Base-by-base conservation (phyloP, 2,329 filamentous ascomycete genomes). In the Chaetomiaceae sp. region DNA sequence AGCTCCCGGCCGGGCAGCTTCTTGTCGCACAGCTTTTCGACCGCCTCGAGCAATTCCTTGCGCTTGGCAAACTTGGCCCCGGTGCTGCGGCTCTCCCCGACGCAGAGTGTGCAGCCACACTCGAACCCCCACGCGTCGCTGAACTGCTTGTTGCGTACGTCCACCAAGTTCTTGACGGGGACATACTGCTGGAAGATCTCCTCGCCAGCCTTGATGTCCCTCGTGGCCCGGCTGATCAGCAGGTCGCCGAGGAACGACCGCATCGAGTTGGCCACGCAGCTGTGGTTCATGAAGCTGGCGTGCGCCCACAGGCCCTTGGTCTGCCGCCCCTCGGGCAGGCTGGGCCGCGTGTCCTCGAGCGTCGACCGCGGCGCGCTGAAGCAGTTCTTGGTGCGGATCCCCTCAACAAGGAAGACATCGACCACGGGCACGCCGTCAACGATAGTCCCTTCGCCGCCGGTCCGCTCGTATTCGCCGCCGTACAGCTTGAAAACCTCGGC, bases 331-430 rank as follows among this genome's bases (percentile, higher is more conserved):
- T 48, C 48, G 0, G 49, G 52, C 19, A 44, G 44, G 35, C 52
- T 53, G 5, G 64, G 56, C 23, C 57, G 56, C 2, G 65, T 67
- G 42, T 65, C 62, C 12, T 62, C 59, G 5, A 62, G 41, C 5
- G 65, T 67, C 2, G 66, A 61, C n/a, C 63, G 58, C 2, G 66
- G 66, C 17, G 61, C 57, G 48, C 63, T 66, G 62, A 69, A 68
- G 58, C 69, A 72, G 48, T 71, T 72, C 56, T 68, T 70, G 40
- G 65, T 62, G n/a, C 68, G 67, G 44, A 73, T 67, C 6, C 64
- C 64, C 58, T 72, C 70, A 48, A 68, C 61, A 5, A 70, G 57
- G 51, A 70, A 72, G 1, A 68, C 62, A 49, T 73, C 70, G 5
- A 72, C 56, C 5, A 71, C 60, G 1, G 63, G 63, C 12, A 60